phyloP scores from a whole-genome alignment of 306 rosid species.

The Elaeagnus macrophylla region DNA sequence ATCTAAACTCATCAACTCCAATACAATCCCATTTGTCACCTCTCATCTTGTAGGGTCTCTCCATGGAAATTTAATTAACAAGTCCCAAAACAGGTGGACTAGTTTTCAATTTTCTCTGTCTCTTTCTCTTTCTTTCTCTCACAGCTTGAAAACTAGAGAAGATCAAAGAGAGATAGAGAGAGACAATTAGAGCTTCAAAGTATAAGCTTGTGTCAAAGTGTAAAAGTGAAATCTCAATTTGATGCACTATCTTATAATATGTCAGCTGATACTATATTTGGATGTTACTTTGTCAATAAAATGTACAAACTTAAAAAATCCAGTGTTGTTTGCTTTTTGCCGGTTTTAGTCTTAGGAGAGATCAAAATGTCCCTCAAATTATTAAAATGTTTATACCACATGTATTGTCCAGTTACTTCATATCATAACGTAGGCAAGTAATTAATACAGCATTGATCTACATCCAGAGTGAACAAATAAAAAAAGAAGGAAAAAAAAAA shows the following conservation, averaged over 20 bases:
- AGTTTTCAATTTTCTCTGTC: neutral
- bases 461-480: too few relatives aligned
- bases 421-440: neutral
- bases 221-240: too few relatives aligned
- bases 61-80: too few relatives aligned
- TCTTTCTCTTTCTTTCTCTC: too few relatives aligned
- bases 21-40: slow-evolving; percentile 23
- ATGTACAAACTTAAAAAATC: slow-evolving; percentile 35
- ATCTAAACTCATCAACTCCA: slow-evolving; percentile 7
- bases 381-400: neutral
- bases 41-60: slow-evolving; percentile 34
- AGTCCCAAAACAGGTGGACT: too few relatives aligned
- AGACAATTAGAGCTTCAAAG: too few relatives aligned
- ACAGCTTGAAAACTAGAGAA: too few relatives aligned
- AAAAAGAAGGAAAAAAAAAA: too few relatives aligned
- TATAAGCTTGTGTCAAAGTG: too few relatives aligned
- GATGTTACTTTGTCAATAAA: slow-evolving; percentile 40
- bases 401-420: slow-evolving; percentile 2
- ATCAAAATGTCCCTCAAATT: slow-evolving; percentile 8
- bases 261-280: slow-evolving; percentile 43
- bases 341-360: slow-evolving; percentile 21
- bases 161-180: too few relatives aligned
- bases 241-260: slow-evolving; percentile 2
- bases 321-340: slow-evolving; percentile 40
- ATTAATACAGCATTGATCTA: too few relatives aligned